These are phyloP conservation scores for Xylariaceae sp. DNA, from an alignment of 2,329 filamentous ascomycete species.

Conservation along the genomic window DNA sequence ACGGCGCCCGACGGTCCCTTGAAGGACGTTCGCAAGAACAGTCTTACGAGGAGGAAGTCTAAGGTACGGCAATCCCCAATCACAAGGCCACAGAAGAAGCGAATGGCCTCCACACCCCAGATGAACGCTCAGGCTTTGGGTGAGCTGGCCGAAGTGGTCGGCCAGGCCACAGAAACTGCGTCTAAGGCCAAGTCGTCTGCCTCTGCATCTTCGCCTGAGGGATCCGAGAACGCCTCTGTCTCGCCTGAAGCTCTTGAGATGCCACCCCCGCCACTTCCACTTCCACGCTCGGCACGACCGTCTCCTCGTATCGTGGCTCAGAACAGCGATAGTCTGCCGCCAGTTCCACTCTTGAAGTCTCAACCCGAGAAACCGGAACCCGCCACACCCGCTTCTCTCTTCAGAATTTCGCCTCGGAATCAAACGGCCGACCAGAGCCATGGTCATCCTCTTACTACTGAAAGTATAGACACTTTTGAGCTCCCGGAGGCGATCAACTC, in stretches of 20 bases:
- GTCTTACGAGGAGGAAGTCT: conserved; percentile 47
- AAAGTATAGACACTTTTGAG: conserved; percentile 54
- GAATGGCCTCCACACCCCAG: conserved; percentile 47
- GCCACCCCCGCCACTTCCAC: conserved; percentile 63
- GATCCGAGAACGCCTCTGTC: conserved; percentile 59
- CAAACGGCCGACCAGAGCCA: conserved; percentile 41
- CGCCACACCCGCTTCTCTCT: conserved; percentile 82
- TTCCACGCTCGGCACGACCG: conserved; percentile 57
- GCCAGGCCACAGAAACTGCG: conserved; percentile 33
- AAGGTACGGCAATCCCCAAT: conserved; percentile 67
- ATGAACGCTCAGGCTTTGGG: conserved; percentile 52
- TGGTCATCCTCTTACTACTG: conserved; percentile 41
- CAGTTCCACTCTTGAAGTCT: conserved; percentile 24
- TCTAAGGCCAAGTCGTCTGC: conserved; percentile 30
- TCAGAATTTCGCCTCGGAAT: conserved; percentile 61
- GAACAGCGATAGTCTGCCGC: conserved; percentile 30
- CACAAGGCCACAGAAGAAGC: conserved; percentile 59
- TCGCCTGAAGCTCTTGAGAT: conserved; percentile 62
- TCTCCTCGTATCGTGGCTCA: conserved; percentile 64
- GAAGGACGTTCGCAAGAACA: conserved; percentile 51
- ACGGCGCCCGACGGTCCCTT: conserved; percentile 43
- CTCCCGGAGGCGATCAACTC: conserved; percentile 74
- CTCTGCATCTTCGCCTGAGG: conserved; percentile 43
- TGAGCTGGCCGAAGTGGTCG: conserved; percentile 43
- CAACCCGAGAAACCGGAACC: conserved; percentile 50